A percentile compares a stretch with the other conserved stretches of the same genome.
These are phyloP conservation scores for Stipa capillata DNA, from an alignment of 176 grass and related monocot species.

Conservation along the genomic window DNA sequence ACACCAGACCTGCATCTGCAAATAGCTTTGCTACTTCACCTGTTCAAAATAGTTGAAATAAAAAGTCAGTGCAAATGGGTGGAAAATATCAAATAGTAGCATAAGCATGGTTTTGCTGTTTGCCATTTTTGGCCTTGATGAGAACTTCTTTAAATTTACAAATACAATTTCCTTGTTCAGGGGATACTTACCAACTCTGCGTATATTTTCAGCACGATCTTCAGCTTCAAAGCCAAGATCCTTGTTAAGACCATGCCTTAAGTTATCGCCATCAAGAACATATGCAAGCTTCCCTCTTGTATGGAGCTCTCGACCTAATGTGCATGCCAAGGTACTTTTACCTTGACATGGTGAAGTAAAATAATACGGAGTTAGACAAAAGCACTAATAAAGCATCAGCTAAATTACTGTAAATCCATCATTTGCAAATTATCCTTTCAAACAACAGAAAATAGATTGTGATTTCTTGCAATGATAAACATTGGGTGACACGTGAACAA, in stretches of 20 bases:
- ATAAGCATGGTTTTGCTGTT: background rate
- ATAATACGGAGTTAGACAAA: background rate
- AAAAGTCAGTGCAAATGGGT: background rate
- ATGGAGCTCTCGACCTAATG: constrained; percentile 64
- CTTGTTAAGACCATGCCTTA: constrained; percentile 89
- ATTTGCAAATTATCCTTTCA: background rate
- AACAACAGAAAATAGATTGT: background rate
- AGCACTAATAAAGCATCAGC: background rate
- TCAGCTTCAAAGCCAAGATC: constrained; percentile 87
- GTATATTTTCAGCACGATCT: constrained; percentile 89
- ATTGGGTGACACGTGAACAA: background rate
- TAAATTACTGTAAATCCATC: background rate
- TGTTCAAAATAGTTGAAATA: constrained; percentile 26
- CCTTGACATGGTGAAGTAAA: constrained; percentile 30
- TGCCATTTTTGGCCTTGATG: background rate
- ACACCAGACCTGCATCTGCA: constrained; percentile 84
- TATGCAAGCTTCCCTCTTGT: constrained; percentile 77
- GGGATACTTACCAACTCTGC: constrained; percentile 60
- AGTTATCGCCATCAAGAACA: constrained; percentile 92
- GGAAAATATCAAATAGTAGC: background rate
- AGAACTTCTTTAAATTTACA: background rate
- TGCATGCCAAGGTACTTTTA: constrained; percentile 95
- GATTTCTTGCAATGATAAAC: background rate
- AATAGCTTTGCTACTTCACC: constrained; percentile 98
- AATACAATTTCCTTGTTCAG: background rate